A percentile compares a stretch with the other conserved stretches of the same genome.
These are phyloP conservation scores for Dactylonectria macrodidyma DNA, from an alignment of 2,329 filamentous ascomycete species.

Conservation along the genomic window DNA sequence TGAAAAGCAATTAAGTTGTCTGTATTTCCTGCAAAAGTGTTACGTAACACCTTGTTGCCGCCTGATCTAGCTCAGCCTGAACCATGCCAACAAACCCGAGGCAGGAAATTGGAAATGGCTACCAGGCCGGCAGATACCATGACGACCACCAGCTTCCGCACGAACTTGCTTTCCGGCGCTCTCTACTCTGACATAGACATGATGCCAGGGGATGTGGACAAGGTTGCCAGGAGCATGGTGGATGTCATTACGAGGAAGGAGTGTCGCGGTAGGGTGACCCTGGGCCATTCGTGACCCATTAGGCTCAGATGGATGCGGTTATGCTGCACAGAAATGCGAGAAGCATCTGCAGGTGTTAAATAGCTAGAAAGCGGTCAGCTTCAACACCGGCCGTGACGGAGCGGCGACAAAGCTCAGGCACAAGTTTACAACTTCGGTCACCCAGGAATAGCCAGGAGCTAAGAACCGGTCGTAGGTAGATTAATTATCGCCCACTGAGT, in stretches of 20 bases:
- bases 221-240: conserved; percentile 14
- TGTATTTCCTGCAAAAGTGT: too few species aligned
- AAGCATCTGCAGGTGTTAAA: conserved; percentile 9
- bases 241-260: conserved; percentile 45
- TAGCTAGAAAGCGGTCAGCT: conserved; percentile 13
- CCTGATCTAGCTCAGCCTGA: too few species aligned
- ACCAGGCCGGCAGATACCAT: too few species aligned
- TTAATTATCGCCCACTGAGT: too few species aligned
- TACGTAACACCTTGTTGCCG: too few species aligned
- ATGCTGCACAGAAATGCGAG: conserved; percentile 13
- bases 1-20: too few species aligned
- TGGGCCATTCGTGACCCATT: conserved; percentile 19
- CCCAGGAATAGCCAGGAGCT: too few species aligned
- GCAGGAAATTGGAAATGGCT: too few species aligned
- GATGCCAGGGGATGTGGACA: conserved; percentile 19
- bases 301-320: conserved; percentile 23
- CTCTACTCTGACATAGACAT: not conserved
- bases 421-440: conserved; percentile 15
- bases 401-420: not conserved
- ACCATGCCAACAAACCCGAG: too few species aligned
- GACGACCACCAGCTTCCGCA: too few species aligned
- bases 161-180: too few species aligned
- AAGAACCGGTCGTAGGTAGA: too few species aligned
- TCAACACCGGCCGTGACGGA: conserved; percentile 14
- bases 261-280: conserved; percentile 35